Evolutionary conservation across 768 basidiomycete species (phyloP).

Genomic region (Suillus sp.): DNA sequence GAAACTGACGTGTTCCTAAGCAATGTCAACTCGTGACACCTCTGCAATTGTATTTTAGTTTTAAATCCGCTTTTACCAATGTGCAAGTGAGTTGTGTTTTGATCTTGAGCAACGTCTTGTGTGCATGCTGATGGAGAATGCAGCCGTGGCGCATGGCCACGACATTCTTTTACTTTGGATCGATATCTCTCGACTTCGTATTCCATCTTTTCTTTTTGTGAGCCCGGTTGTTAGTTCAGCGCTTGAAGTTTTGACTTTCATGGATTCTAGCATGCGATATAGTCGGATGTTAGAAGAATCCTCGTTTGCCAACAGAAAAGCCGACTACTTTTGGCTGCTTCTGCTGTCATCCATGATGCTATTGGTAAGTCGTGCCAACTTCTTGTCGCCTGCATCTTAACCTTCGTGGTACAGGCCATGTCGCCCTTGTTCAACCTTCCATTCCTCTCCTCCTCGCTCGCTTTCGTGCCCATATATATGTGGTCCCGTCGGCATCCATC

Average conservation of each 20-base stretch:
- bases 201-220: conserved; percentile 99
- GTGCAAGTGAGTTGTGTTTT: conserved; percentile 57
- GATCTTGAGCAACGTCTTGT: conserved; percentile 4
- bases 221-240: conserved; percentile 34
- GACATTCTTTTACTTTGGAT: conserved; percentile 96
- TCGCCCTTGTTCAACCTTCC: conserved; percentile 91
- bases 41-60: conserved; percentile 91
- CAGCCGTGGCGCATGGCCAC: conserved; percentile 88
- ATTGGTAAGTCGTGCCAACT: conserved; percentile 54
- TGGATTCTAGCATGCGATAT: conserved; percentile 82
- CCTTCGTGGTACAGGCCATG: conserved; percentile 49
- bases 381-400: conserved; percentile 5
- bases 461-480: conserved; percentile 94
- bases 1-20: conserved; percentile 41
- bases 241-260: background rate
- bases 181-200: conserved; percentile 89
- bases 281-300: conserved; percentile 97
- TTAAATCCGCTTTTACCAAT: conserved; percentile 80
- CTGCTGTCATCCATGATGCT: conserved; percentile 83
- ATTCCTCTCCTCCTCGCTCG: conserved; percentile 89
- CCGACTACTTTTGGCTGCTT: conserved; percentile 96
- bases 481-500: conserved; percentile 96
- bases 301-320: conserved; percentile 86
- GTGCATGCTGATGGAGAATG: conserved; percentile 18
- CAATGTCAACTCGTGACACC: conserved; percentile 93